Conservation (phyloP, 495 filamentous ascomycete species). For the Apodospora peruviana region DNA sequence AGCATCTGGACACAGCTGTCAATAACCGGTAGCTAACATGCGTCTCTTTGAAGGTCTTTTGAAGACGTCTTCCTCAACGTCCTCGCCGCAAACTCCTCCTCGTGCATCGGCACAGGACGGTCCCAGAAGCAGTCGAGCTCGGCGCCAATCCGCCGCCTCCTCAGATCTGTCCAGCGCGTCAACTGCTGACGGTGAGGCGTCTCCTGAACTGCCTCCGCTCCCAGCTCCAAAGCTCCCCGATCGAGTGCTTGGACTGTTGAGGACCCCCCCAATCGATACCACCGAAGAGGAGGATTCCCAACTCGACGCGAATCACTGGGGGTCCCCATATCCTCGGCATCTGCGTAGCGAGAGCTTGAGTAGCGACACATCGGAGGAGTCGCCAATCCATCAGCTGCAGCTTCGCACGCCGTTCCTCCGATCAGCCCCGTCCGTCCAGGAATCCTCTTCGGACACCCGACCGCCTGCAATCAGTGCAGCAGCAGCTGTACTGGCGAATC, state of each 20-base stretch:
- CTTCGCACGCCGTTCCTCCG: constrained; percentile 50
- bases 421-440: constrained; percentile 34
- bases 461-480: constrained; percentile 42
- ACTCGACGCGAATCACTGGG: constrained; percentile 66
- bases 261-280: constrained; percentile 39
- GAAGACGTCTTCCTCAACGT: constrained; percentile 48
- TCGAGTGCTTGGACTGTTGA: constrained; percentile 40
- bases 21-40: constrained; percentile 8
- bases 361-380: constrained; percentile 47
- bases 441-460: constrained; percentile 28
- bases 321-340: constrained; percentile 62
- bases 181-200: constrained; percentile 48
- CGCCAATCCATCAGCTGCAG: constrained; percentile 46
- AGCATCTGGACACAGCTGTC: constrained; percentile 4
- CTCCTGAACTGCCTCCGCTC: constrained; percentile 49
- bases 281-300: constrained; percentile 21
- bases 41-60: constrained; percentile 12
- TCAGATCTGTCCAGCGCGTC: constrained; percentile 48
- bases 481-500: constrained; percentile 50
- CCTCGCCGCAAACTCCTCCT: constrained; percentile 42
- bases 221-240: constrained; percentile 43
- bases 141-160: constrained; percentile 28
- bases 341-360: constrained; percentile 45
- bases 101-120: constrained; percentile 49
- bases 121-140: constrained; percentile 15